A percentile compares a stretch with the other conserved stretches of the same genome.
Evolutionary conservation across 2,329 filamentous ascomycete genomes (phyloP).

Genomic region (Trichoderma pleuroti): DNA sequence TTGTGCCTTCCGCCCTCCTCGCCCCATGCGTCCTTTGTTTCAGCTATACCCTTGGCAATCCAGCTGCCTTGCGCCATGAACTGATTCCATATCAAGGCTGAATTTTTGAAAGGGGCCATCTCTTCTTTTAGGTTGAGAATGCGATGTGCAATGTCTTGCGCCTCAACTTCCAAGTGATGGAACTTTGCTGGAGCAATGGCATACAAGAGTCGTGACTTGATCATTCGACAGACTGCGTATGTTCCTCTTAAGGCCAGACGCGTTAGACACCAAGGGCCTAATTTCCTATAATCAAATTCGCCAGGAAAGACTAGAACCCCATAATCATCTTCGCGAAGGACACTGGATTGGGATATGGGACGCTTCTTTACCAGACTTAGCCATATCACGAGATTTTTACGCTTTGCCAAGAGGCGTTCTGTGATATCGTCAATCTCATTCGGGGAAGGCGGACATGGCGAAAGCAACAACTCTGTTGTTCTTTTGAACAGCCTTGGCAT

Average conservation of each 20-base stretch:
- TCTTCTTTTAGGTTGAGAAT: conserved; percentile 1
- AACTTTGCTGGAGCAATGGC: neutral
- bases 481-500: conserved; percentile 1
- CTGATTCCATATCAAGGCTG: neutral
- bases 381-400: conserved; percentile 10
- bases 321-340: neutral
- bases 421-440: neutral
- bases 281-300: neutral
- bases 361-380: neutral
- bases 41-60: conserved; percentile 1
- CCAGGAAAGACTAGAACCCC: neutral
- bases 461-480: neutral
- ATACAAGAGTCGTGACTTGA: conserved; percentile 4
- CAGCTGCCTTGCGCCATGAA: conserved; percentile 10
- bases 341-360: neutral
- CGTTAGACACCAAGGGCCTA: conserved; percentile 11
- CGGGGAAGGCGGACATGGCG: neutral
- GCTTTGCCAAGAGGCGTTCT: neutral
- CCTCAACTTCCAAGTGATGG: neutral
- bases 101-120: neutral
- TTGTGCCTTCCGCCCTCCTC: neutral
- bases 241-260: neutral
- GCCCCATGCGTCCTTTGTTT: conserved; percentile 2
- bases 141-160: neutral
- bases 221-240: conserved; percentile 12